Conservation (phyloP, 2,329 filamentous ascomycete genomes). For the Monilinia aucupariae region DNA sequence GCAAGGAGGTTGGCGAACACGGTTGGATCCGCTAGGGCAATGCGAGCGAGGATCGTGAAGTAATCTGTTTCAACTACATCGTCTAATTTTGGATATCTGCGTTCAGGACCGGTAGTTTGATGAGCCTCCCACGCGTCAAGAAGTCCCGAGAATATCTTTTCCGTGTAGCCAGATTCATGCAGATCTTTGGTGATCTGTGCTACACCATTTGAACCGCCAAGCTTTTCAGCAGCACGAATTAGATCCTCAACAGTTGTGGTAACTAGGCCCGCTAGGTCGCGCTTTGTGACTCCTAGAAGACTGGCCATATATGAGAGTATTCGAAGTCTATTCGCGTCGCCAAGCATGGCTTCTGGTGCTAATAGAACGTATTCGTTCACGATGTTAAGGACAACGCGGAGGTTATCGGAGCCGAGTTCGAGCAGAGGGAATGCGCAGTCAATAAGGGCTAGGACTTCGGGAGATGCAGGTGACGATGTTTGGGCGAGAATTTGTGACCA, state of each 20-base stretch:
- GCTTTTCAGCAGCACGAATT: constrained; percentile 55
- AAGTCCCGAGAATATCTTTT: constrained; percentile 59
- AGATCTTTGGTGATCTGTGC: constrained; percentile 61
- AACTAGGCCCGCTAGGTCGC: constrained; percentile 54
- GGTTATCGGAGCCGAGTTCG: constrained; percentile 59
- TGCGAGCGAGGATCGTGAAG: constrained; percentile 72
- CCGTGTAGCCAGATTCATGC: constrained; percentile 56
- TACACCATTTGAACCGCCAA: constrained; percentile 58
- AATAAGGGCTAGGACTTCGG: constrained; percentile 57
- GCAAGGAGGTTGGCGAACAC: constrained; percentile 58
- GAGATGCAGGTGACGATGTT: constrained; percentile 55
- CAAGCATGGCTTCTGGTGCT: constrained; percentile 61
- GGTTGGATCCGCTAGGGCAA: constrained; percentile 68
- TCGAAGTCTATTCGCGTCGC: constrained; percentile 48
- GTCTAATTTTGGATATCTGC: constrained; percentile 62
- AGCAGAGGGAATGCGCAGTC: constrained; percentile 61
- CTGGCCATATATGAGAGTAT: constrained; percentile 46
- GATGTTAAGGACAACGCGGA: constrained; percentile 56
- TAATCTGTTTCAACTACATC: constrained; percentile 79
- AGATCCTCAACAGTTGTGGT: constrained; percentile 59
- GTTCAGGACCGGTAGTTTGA: constrained; percentile 76
- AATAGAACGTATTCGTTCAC: constrained; percentile 66
- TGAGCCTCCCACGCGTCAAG: constrained; percentile 67
- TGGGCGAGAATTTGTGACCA: constrained; percentile 73
- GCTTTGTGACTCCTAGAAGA: constrained; percentile 47